Conservation (phyloP, 768 basidiomycete species). For the Tylopilus felleus region DNA sequence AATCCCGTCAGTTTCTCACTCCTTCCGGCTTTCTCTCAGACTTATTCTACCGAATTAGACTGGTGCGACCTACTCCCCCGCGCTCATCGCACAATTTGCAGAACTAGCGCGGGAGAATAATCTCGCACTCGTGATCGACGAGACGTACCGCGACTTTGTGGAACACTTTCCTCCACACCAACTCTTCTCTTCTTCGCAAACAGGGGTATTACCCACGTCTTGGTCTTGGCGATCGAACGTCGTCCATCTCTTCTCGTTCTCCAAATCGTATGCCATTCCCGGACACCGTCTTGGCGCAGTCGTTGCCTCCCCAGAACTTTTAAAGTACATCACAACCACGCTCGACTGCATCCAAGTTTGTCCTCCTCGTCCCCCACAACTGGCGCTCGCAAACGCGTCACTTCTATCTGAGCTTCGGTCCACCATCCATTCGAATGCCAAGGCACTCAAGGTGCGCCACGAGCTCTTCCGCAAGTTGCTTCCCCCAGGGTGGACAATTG, state of each 20-base stretch:
- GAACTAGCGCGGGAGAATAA: conserved; percentile 50
- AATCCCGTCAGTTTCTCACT: conserved; percentile 51
- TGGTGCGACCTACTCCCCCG: conserved; percentile 62
- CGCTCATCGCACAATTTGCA: conserved; percentile 56
- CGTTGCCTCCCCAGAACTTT: conserved; percentile 54
- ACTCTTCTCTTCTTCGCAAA: conserved; percentile 41
- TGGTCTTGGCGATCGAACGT: conserved; percentile 58
- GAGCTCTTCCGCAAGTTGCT: conserved; percentile 50
- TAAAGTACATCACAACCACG: conserved; percentile 49
- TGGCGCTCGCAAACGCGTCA: conserved; percentile 51
- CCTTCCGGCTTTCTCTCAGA: no score
- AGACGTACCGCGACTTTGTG: conserved; percentile 84
- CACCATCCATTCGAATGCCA: conserved; percentile 51
- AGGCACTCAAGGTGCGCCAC: conserved; percentile 50
- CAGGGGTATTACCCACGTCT: background rate
- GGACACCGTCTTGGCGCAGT: conserved; percentile 78
- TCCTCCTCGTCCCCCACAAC: conserved; percentile 68
- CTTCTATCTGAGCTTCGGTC: conserved; percentile 51
- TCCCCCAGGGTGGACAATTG: conserved; percentile 56
- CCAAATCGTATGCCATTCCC: conserved; percentile 77
- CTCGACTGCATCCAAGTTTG: conserved; percentile 83
- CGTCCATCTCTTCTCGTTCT: conserved; percentile 76
- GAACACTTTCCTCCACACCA: conserved; percentile 49
- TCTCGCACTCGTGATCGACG: conserved; percentile 76
- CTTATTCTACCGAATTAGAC: conserved; percentile 39